These are phyloP conservation scores for Diospyros kaki DNA, from an alignment of 148 eudicot species.

Conservation along the genomic window DNA sequence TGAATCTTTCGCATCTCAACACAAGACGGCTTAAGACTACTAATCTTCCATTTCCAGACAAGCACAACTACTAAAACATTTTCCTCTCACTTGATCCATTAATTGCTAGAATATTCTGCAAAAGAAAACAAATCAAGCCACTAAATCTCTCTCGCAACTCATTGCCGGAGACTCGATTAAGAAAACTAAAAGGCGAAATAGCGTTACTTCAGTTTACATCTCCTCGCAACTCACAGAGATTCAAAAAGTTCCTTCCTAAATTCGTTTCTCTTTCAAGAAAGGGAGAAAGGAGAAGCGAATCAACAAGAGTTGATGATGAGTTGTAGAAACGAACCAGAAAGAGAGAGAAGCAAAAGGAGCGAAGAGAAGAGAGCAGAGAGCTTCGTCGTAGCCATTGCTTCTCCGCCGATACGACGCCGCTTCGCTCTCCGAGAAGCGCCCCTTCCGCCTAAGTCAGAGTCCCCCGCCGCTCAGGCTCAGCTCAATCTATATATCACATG, in stretches of 20 bases:
- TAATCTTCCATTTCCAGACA: background rate
- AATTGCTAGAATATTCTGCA: too few relatives aligned
- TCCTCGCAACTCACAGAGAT: background rate
- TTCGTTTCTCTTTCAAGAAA: background rate
- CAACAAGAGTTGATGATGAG: background rate
- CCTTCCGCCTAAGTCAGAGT: background rate
- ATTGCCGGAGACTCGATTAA: too few relatives aligned
- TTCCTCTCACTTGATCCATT: too few relatives aligned
- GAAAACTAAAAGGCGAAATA: too few relatives aligned
- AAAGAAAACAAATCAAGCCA: too few relatives aligned
- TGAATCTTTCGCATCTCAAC: slow-evolving; percentile 2
- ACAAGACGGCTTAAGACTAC: too few relatives aligned
- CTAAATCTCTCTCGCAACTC: too few relatives aligned
- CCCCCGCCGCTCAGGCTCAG: background rate
- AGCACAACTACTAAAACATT: background rate
- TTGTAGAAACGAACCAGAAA: slow-evolving; percentile 17
- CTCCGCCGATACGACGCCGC: slow-evolving; percentile 1
- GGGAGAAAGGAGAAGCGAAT: background rate
- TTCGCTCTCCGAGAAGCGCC: background rate
- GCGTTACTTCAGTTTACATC: too few relatives aligned
- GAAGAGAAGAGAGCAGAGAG: slow-evolving; percentile 10
- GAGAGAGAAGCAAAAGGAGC: slow-evolving; percentile 20
- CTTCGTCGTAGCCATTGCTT: slow-evolving; percentile 14
- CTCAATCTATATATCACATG: background rate
- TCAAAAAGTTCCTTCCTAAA: background rate